Percentiles rank a stretch among this genome's conserved stretches.
phyloP scores from a whole-genome alignment of 2,329 filamentous ascomycete genomes.

The Pseudodiploospora longispora region DNA sequence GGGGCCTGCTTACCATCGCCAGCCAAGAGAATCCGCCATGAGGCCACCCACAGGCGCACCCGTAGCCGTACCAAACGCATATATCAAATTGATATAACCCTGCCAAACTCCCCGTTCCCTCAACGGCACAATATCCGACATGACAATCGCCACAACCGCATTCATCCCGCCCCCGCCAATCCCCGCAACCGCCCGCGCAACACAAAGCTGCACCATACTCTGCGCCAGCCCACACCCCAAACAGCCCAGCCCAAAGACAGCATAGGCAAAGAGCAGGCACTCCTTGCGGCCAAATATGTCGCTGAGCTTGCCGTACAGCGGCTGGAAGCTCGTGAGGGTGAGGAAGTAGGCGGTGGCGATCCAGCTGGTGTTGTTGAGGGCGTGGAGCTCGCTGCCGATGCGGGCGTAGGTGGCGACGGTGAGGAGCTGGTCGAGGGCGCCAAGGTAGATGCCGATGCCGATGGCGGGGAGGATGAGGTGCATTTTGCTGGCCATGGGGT shows the following conservation, averaged over 20 bases:
- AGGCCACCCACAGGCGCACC: slow-evolving; percentile 66
- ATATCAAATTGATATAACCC: slow-evolving; percentile 64
- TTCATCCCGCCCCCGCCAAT: slow-evolving; percentile 67
- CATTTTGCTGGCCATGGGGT: slow-evolving; percentile 25
- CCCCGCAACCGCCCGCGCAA: slow-evolving; percentile 43
- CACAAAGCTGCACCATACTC: slow-evolving; percentile 57
- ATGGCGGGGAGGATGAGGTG: slow-evolving; percentile 29
- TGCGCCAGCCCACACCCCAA: slow-evolving; percentile 54
- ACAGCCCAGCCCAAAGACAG: slow-evolving; percentile 57
- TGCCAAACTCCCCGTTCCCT: slow-evolving; percentile 67
- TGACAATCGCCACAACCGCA: slow-evolving; percentile 58
- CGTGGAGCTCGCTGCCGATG: slow-evolving; percentile 68
- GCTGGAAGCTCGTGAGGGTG: slow-evolving; percentile 67
- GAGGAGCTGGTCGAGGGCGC: slow-evolving; percentile 68
- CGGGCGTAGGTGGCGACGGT: slow-evolving; percentile 70
- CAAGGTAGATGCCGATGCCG: slow-evolving; percentile 48
- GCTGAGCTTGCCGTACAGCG: slow-evolving; percentile 61
- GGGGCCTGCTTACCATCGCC: slow-evolving; percentile 52
- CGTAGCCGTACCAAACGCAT: slow-evolving; percentile 55
- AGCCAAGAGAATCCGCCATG: slow-evolving; percentile 64
- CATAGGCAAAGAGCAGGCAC: slow-evolving; percentile 56
- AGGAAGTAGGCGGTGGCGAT: slow-evolving; percentile 62
- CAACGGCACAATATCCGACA: slow-evolving; percentile 60
- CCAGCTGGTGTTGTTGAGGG: slow-evolving; percentile 68
- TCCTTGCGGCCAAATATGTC: slow-evolving; percentile 65